Evolutionary conservation across 176 grass and related monocot species (phyloP).

Genomic region (Lolium perenne): DNA sequence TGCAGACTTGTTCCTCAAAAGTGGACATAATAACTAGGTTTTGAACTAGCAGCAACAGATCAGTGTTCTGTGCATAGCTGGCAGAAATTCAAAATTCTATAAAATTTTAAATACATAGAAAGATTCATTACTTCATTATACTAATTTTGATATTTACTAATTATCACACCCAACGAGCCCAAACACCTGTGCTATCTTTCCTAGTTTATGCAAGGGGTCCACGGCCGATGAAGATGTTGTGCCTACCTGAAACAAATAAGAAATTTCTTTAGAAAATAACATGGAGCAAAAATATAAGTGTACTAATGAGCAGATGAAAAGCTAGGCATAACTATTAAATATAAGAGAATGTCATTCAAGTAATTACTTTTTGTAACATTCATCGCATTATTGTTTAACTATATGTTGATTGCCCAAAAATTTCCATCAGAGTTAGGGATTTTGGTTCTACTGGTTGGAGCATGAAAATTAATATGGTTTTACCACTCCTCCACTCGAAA

Average conservation of each 20-base stretch:
- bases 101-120: conserved; percentile 19
- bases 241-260: conserved; percentile 60
- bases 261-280: neutral
- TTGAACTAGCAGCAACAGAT: neutral
- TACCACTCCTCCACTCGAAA: neutral
- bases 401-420: neutral
- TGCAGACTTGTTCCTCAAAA: neutral
- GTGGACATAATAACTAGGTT: neutral
- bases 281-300: conserved; percentile 9
- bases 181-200: conserved; percentile 67
- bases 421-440: neutral
- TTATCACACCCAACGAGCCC: conserved; percentile 11
- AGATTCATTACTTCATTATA: neutral
- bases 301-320: conserved; percentile 9
- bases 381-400: neutral
- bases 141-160: conserved; percentile 9
- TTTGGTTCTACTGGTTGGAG: neutral
- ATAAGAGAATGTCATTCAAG: neutral
- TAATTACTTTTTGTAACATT: neutral
- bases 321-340: neutral
- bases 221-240: conserved; percentile 79
- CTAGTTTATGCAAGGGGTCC: conserved; percentile 65
- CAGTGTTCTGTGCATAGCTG: neutral
- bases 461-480: neutral
- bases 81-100: neutral